Base-by-base conservation (phyloP, 1,284 basidiomycete genomes). In the Ustilago nuda region DNA sequence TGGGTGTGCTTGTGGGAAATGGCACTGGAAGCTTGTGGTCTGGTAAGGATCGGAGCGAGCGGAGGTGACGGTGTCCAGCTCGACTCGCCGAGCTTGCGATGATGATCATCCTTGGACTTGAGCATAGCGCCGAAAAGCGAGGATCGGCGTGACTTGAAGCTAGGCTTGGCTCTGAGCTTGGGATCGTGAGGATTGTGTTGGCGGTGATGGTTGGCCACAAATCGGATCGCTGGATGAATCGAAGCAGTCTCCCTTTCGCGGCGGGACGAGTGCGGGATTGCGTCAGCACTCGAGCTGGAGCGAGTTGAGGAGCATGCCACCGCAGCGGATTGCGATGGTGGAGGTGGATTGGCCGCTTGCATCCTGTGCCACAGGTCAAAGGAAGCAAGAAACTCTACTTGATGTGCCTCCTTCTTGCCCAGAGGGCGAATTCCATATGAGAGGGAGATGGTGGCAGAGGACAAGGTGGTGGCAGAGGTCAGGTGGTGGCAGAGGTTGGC, bases 201-300 rank as follows among this genome's bases (percentile, higher is more conserved):
- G n/a, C 75, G 70, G 57, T 77, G 75, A 45, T 77, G 75, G 23
- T 77, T 77, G 35, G 75, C 66, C 4, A 77, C 37, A 41, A 77
- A 73, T 27, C 33, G 43, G 8, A 66, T 30, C 4, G 50, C 59
- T 0, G 64, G 59, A 36, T 61, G 27, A 23, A 53, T 13, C 12
- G 54, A 23, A 9, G 48, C 19, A 32, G 19, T 23, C 55, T 17
- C 17, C 27, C 33, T 15, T 19, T 35, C 35, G 19, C 33, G 53
- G n/a, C 58, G 52, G 48, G 23, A 52, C n/a, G 39, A 33, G 17
- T 9, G 32, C 35, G 56, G 2, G 15, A 12, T 48, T 15, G 56
- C 2, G 4, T 45, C 12, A 37, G 35, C 35, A 35, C 35, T 37
- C 8, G 56, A 43, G 13, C 9, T 41, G 12, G 64, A 37, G 7